Evolutionary conservation across 2,329 filamentous ascomycete genomes (phyloP).

Genomic region (Cladosporium sp.): DNA sequence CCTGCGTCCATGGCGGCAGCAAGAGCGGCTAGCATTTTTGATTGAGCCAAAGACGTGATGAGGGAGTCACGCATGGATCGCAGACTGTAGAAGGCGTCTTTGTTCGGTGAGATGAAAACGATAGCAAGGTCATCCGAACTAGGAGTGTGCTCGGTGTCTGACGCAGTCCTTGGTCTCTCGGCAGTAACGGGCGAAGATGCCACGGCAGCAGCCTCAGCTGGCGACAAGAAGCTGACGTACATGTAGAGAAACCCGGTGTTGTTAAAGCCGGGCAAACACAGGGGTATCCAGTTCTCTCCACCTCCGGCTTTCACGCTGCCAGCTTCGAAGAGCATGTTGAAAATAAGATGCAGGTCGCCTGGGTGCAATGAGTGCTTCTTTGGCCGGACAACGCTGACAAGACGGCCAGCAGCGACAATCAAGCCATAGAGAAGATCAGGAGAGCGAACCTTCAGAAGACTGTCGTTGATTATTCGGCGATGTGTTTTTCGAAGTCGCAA

Average conservation of each 20-base stretch:
- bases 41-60: conserved; percentile 66
- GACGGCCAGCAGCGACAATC: conserved; percentile 82
- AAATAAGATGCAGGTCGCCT: conserved; percentile 90
- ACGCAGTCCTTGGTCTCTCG: neutral
- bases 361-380: conserved; percentile 94
- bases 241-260: conserved; percentile 96
- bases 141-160: neutral
- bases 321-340: conserved; percentile 98
- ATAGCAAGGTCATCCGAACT: conserved; percentile 67
- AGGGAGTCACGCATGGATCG: conserved; percentile 62
- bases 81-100: conserved; percentile 87
- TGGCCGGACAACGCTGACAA: conserved; percentile 91
- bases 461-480: conserved; percentile 76
- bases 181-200: conserved; percentile 12
- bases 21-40: conserved; percentile 69
- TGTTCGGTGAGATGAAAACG: conserved; percentile 84
- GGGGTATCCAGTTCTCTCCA: conserved; percentile 96
- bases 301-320: conserved; percentile 82
- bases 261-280: conserved; percentile 95
- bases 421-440: conserved; percentile 84
- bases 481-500: conserved; percentile 87
- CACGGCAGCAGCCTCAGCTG: conserved; percentile 10
- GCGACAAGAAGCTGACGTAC: conserved; percentile 92
- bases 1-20: conserved; percentile 63
- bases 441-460: conserved; percentile 70